These are phyloP conservation scores for Tolypocladium inflatum DNA, from an alignment of 2,329 filamentous ascomycete species.

Conservation along the genomic window DNA sequence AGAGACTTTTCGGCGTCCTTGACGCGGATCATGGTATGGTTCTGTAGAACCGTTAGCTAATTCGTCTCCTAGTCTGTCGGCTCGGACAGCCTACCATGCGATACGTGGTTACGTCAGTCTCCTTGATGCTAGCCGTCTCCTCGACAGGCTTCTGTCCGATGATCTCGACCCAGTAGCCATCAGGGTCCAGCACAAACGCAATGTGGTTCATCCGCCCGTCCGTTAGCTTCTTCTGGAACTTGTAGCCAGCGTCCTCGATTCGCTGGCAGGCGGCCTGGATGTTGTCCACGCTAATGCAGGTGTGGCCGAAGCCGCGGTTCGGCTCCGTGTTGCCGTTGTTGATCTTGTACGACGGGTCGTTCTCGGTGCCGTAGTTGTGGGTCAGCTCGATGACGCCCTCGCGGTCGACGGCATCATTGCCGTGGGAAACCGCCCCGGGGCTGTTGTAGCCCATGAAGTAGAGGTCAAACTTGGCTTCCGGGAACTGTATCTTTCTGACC, in stretches of 20 bases:
- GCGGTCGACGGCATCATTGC: slow-evolving; percentile 66
- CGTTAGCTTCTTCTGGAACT: slow-evolving; percentile 88
- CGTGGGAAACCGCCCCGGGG: slow-evolving; percentile 62
- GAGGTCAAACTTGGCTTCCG: slow-evolving; percentile 85
- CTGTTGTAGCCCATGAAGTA: slow-evolving; percentile 92
- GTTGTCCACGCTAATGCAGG: slow-evolving; percentile 73
- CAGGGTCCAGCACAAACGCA: slow-evolving; percentile 82
- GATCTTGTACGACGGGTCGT: slow-evolving; percentile 68
- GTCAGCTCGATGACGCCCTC: slow-evolving; percentile 85
- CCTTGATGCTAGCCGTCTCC: slow-evolving; percentile 60
- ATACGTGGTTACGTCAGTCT: slow-evolving; percentile 68
- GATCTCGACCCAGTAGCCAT: slow-evolving; percentile 81
- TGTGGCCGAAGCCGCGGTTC: slow-evolving; percentile 73
- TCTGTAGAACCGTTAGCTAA: slow-evolving; percentile 32
- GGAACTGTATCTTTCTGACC: slow-evolving; percentile 71
- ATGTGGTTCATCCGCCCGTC: slow-evolving; percentile 84
- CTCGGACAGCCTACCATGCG: slow-evolving; percentile 42
- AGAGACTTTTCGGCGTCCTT: slow-evolving; percentile 69
- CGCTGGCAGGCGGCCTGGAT: slow-evolving; percentile 85
- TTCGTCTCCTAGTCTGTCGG: neutral
- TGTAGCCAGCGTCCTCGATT: slow-evolving; percentile 81
- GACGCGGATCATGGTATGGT: slow-evolving; percentile 92
- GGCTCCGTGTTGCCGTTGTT: slow-evolving; percentile 90
- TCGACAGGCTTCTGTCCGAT: slow-evolving; percentile 64
- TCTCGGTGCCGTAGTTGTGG: slow-evolving; percentile 81